Conservation (phyloP, 306 rosid genomes). For the Heteromeles arbutifolia region DNA sequence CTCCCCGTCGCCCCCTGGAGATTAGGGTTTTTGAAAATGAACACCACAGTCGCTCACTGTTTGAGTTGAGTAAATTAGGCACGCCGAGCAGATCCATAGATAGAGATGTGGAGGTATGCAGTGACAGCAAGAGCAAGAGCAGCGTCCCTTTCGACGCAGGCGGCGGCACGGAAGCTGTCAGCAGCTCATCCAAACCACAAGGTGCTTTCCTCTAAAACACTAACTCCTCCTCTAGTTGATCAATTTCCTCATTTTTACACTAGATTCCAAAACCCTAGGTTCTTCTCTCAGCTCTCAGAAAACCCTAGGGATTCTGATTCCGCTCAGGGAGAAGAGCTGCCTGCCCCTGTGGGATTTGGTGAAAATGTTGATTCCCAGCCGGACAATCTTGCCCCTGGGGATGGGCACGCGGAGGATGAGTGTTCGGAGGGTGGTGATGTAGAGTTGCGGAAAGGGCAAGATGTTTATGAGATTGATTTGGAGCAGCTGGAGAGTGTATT, state of each 20-base stretch:
- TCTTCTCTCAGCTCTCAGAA: slow-evolving; percentile 24
- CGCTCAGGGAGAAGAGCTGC: not conserved
- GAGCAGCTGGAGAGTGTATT: slow-evolving; percentile 47
- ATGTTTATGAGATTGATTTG: slow-evolving; percentile 35
- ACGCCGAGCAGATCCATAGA: not conserved
- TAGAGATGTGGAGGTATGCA: slow-evolving; percentile 26
- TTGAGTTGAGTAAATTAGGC: not conserved
- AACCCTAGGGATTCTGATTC: not conserved
- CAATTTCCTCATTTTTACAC: slow-evolving; percentile 4
- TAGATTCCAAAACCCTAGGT: slow-evolving; percentile 13
- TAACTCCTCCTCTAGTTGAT: not conserved
- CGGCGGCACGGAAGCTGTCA: slow-evolving; percentile 7
- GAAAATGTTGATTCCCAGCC: slow-evolving; percentile 12
- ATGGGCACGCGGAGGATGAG: slow-evolving; percentile 1
- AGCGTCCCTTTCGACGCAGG: slow-evolving; percentile 14
- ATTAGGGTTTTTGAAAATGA: not conserved
- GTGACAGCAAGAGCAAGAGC: slow-evolving; percentile 11
- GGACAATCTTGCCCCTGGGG: not conserved
- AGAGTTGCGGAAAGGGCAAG: slow-evolving; percentile 8
- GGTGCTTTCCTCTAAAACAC: slow-evolving; percentile 18
- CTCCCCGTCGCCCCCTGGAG: not conserved
- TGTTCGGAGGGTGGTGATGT: slow-evolving; percentile 1
- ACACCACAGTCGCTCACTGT: not conserved
- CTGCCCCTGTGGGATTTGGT: not conserved
- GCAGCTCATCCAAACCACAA: slow-evolving; percentile 17